phyloP scores from a whole-genome alignment of 768 basidiomycete species.

The Leccinum aurantiacum region DNA sequence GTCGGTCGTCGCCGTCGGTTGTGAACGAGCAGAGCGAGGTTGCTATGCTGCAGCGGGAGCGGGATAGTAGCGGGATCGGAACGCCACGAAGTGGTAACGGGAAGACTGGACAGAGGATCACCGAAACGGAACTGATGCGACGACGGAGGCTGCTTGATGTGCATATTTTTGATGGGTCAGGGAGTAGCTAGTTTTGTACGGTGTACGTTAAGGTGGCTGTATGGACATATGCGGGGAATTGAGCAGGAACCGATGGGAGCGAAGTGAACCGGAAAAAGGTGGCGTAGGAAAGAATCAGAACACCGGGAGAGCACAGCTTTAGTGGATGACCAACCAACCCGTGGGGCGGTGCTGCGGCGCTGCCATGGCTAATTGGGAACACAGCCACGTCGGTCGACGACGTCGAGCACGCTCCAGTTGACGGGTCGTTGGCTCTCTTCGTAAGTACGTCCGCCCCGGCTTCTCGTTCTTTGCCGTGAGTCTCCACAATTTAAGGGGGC shows the following conservation, averaged over 20 bases:
- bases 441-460: conserved; percentile 8
- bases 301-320: conserved; percentile 24
- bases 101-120: conserved; percentile 65
- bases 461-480: conserved; percentile 11
- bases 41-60: conserved; percentile 10
- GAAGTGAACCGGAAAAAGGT: neutral
- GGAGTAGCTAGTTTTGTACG: conserved; percentile 4
- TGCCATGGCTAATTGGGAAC: conserved; percentile 33
- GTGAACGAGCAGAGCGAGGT: conserved; percentile 5
- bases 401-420: conserved; percentile 20
- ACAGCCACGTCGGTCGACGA: conserved; percentile 38
- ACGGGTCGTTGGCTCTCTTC: no score
- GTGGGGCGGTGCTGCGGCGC: conserved; percentile 36
- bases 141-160: conserved; percentile 75
- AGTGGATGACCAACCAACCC: conserved; percentile 16
- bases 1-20: conserved; percentile 12
- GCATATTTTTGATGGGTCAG: conserved; percentile 52
- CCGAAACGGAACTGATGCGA: conserved; percentile 77
- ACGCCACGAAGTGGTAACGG: conserved; percentile 34
- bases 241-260: conserved; percentile 6
- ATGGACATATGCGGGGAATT: neutral
- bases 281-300: conserved; percentile 6
- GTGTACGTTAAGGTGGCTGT: conserved; percentile 3
- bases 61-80: conserved; percentile 32
- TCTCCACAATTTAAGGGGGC: conserved; percentile 7